Percentiles rank a stretch among this genome's conserved stretches.
phyloP scores from a whole-genome alignment of 2,329 filamentous ascomycete genomes.

The Fusarium lyarnte region DNA sequence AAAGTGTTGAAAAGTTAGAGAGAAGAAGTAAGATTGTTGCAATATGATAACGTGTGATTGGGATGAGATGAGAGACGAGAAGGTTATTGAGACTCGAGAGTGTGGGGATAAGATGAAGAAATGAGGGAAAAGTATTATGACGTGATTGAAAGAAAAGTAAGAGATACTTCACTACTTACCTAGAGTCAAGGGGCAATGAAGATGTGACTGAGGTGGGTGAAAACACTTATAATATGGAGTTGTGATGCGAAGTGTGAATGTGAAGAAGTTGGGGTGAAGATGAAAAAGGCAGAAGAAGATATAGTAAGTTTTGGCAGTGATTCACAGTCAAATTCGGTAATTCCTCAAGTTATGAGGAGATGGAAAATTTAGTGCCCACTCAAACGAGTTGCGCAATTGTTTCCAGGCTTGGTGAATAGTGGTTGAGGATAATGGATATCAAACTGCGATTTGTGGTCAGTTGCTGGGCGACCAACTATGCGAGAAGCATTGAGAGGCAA shows the following conservation, averaged over 20 bases:
- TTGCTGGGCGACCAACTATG: slow-evolving; percentile 31
- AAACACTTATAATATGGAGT: background rate
- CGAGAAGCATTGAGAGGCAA: background rate
- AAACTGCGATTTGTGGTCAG: slow-evolving; percentile 11
- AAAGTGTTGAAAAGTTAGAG: background rate
- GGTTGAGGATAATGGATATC: background rate
- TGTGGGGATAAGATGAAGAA: background rate
- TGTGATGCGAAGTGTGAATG: slow-evolving; percentile 1
- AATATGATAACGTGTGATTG: background rate
- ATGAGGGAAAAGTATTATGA: background rate
- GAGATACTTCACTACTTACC: background rate
- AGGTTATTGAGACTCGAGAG: background rate
- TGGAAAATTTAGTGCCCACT: background rate
- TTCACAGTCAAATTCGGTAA: slow-evolving; percentile 5
- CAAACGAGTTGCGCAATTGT: slow-evolving; percentile 2
- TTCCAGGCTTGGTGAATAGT: background rate
- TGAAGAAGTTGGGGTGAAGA: slow-evolving; percentile 5
- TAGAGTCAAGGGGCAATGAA: background rate
- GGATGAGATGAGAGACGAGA: background rate
- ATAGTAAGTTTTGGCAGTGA: slow-evolving; percentile 3
- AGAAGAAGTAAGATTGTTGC: background rate
- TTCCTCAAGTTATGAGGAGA: background rate
- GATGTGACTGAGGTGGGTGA: background rate
- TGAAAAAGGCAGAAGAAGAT: background rate
- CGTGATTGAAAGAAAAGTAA: background rate